phyloP scores from a whole-genome alignment of 2,329 filamentous ascomycete species.

The Talaromyces islandicus region DNA sequence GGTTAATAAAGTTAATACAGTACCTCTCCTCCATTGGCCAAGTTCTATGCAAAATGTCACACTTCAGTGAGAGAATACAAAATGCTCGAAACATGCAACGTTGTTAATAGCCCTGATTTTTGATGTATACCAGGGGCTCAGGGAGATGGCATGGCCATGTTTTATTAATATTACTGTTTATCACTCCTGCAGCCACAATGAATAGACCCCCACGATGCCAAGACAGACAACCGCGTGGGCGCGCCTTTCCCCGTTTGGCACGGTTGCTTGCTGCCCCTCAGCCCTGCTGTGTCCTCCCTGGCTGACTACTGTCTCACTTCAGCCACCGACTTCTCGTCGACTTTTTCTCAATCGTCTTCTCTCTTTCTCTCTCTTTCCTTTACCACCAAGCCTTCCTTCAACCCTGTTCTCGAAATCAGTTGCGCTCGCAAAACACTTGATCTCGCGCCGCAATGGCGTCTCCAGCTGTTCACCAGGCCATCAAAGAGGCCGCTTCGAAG shows the following conservation, averaged over 20 bases:
- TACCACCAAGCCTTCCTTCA: not conserved
- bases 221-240: not conserved
- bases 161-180: too few relatives aligned
- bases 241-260: not conserved
- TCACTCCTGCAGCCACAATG: too few relatives aligned
- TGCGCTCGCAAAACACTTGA: not conserved
- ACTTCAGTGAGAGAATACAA: not conserved
- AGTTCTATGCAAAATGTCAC: not conserved
- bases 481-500: conserved; percentile 42
- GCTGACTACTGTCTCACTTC: conserved; percentile 3
- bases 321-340: not conserved
- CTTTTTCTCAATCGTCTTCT: not conserved
- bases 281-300: not conserved
- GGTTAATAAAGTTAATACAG: not conserved
- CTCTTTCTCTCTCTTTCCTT: not conserved
- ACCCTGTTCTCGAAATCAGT: not conserved
- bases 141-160: not conserved
- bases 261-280: not conserved
- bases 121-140: not conserved
- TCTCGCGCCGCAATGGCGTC: conserved; percentile 35
- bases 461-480: conserved; percentile 36
- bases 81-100: not conserved
- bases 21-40: not conserved
- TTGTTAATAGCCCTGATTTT: not conserved
- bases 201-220: not conserved